Conservation (phyloP, 2,329 filamentous ascomycete genomes). For the Calonectria crousiana region DNA sequence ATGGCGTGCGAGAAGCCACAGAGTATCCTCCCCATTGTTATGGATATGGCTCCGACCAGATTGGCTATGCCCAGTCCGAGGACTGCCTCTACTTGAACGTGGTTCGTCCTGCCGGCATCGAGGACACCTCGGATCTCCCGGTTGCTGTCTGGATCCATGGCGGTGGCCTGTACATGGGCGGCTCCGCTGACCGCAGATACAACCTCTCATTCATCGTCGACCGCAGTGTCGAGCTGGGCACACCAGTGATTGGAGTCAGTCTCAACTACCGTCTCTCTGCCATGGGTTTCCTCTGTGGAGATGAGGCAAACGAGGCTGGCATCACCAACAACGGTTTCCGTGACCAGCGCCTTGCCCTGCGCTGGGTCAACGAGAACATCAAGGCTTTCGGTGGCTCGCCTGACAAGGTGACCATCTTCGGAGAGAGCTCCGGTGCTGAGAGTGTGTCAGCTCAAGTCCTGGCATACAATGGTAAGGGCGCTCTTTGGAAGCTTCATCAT, state of each 20-base stretch:
- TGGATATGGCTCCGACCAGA: constrained; percentile 58
- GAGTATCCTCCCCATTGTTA: constrained; percentile 61
- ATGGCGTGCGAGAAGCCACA: constrained; percentile 54
- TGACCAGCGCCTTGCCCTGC: constrained; percentile 60
- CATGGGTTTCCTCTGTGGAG: constrained; percentile 60
- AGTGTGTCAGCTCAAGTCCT: constrained; percentile 59
- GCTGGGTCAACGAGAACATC: constrained; percentile 63
- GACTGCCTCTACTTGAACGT: constrained; percentile 74
- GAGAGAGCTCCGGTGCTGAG: constrained; percentile 63
- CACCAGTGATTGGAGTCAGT: constrained; percentile 61
- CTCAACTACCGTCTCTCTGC: constrained; percentile 63
- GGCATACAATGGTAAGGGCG: constrained; percentile 58
- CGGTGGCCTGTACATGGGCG: constrained; percentile 48
- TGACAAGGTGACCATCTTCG: constrained; percentile 62
- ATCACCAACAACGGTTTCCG: constrained; percentile 63
- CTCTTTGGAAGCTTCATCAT: background rate
- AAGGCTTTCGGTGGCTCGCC: constrained; percentile 58
- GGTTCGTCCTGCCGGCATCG: constrained; percentile 63
- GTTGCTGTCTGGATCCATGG: constrained; percentile 70
- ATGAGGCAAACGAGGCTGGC: constrained; percentile 54
- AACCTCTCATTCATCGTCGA: constrained; percentile 71
- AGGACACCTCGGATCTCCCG: constrained; percentile 58
- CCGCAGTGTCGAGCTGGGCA: constrained; percentile 57
- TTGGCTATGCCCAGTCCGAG: constrained; percentile 53
- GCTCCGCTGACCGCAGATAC: constrained; percentile 62